Base-by-base conservation (phyloP, 805 yeast genomes). In the Clavispora fructus region DNA sequence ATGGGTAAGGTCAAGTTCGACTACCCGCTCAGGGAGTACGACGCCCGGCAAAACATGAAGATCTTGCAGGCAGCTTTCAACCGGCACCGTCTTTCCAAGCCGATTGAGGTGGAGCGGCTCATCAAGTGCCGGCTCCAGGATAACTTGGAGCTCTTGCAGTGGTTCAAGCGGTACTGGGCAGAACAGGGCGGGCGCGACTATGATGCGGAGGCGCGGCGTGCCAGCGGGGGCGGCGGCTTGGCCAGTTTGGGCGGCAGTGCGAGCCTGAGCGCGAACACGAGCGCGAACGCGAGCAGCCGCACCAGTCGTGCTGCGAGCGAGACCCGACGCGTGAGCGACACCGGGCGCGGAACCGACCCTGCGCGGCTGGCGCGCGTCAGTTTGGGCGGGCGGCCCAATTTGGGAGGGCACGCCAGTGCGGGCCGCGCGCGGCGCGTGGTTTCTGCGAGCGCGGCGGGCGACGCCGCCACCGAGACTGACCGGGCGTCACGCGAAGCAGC, bases 121-220 rank as follows among this genome's bases (percentile, higher is more conserved):
- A 80, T 87, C 62, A 88, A 87, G 65, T 94, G 97, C 69, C 75
- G 87, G 58, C 79, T 94, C 55, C 99, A 94, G 64, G 98, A 92
- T 61, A 94, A 94, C 64, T 75, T 94, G 57, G 98, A 91, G 68
- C 86, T 94, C 58, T 69, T 91, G 52, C 99, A 94, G 68, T 94
- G 97, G 97, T 74, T 89, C 59, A 83, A 87, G 60, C 78, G 77
- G 57, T 83, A 73, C 58, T 92, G 98, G 97, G 73, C 75, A 51
- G 92, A 86, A 44, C 75, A 80, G 58, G 37, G 37, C 37, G 37
- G 37, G 13, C 83, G 78, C 60, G 84, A 83, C 46, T 91, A 91
- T 59, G 95, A 91, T 63, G 80, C 97, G 1, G 63, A 64, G 12
- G 48, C 61, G 6, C 54, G 64, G 39, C 59, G 73, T 39, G 54